phyloP scores from a whole-genome alignment of 2,329 filamentous ascomycete species.

The Endothia cerciana region DNA sequence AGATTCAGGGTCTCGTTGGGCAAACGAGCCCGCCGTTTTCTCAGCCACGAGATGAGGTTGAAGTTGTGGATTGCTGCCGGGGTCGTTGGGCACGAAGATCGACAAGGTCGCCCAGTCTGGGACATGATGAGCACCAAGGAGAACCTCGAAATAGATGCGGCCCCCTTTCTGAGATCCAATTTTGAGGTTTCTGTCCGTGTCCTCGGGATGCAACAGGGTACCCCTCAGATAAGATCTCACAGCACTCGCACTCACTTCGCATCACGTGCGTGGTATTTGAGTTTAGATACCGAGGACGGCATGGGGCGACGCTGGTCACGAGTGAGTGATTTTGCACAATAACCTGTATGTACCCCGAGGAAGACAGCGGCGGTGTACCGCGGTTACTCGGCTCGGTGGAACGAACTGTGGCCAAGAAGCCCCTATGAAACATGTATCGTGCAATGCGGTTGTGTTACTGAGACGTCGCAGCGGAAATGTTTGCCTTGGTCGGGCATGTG shows the following conservation, averaged over 20 bases:
- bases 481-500: neutral
- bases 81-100: conserved; percentile 28
- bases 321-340: neutral
- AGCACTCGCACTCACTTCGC: neutral
- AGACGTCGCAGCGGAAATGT: neutral
- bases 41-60: conserved; percentile 18
- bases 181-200: neutral
- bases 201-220: neutral
- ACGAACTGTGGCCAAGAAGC: neutral
- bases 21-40: neutral
- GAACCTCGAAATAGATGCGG: conserved; percentile 9
- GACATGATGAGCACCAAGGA: conserved; percentile 2
- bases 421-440: conserved; percentile 5
- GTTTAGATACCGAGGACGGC: neutral
- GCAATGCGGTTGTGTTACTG: neutral
- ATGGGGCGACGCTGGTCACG: neutral
- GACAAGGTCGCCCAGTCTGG: conserved; percentile 9
- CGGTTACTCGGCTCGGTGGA: neutral
- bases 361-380: neutral
- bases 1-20: neutral
- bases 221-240: conserved; percentile 3
- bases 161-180: neutral
- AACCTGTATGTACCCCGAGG: neutral
- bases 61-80: conserved; percentile 8
- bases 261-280: neutral